phyloP scores from a whole-genome alignment of 495 filamentous ascomycete genomes.

The Neurospora discreta region DNA sequence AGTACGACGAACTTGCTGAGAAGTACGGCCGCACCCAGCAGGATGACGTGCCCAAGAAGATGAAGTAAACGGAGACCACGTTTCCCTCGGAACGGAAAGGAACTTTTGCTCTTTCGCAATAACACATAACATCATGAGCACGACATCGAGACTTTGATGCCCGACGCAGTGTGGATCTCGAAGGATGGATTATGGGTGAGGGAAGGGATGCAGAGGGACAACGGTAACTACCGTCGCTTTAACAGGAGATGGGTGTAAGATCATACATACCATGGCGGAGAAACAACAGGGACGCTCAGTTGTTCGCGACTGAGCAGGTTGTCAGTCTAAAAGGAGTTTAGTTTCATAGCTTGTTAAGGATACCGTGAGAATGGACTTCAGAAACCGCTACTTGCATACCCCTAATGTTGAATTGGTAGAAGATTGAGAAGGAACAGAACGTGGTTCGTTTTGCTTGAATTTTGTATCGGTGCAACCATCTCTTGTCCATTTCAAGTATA shows the following conservation, averaged over 20 bases:
- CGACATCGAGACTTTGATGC: background rate
- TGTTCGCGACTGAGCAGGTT: background rate
- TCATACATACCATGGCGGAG: background rate
- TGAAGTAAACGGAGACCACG: conserved; percentile 37
- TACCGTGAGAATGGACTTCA: background rate
- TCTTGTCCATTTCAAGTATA: background rate
- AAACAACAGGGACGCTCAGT: background rate
- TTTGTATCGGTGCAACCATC: background rate
- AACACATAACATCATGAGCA: background rate
- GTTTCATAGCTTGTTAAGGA: background rate
- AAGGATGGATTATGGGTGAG: background rate
- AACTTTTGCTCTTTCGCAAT: background rate
- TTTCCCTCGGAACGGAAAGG: background rate
- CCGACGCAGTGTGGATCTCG: background rate
- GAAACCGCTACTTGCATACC: background rate
- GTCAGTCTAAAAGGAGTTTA: background rate
- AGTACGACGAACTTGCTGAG: conserved; percentile 79
- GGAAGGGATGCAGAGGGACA: background rate
- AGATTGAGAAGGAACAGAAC: background rate
- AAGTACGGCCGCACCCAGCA: conserved; percentile 51
- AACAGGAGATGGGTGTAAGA: background rate
- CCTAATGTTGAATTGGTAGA: background rate
- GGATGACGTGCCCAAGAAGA: conserved; percentile 53
- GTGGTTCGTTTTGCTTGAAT: background rate
- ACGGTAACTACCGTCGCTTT: background rate